Conservation (phyloP, 768 basidiomycete genomes). For the Lentinula sp. region DNA sequence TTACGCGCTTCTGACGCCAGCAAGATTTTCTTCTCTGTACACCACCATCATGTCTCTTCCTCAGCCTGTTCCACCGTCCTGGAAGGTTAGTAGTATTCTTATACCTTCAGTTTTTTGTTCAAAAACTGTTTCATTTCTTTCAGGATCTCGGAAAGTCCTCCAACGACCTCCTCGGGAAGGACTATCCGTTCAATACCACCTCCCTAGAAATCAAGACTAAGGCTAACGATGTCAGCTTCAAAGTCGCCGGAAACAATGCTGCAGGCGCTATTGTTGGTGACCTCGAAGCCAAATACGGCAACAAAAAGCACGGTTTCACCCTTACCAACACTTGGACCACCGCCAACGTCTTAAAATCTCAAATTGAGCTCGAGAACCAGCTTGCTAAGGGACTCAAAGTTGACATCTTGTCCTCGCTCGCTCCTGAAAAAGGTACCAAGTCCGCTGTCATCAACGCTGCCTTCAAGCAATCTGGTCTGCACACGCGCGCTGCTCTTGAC, state of each 20-base stretch:
- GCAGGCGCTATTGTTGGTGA: conserved; percentile 74
- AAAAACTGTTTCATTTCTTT: conserved; percentile 8
- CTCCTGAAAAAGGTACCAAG: conserved; percentile 85
- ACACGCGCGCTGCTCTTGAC: conserved; percentile 87
- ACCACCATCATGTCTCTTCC: conserved; percentile 74
- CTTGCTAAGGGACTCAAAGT: conserved; percentile 97
- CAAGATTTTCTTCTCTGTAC: conserved; percentile 7
- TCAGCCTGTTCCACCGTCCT: conserved; percentile 94
- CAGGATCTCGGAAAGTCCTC: conserved; percentile 97
- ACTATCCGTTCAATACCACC: conserved; percentile 76
- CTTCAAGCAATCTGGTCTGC: conserved; percentile 96
- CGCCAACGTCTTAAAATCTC: conserved; percentile 83
- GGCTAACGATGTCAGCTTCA: conserved; percentile 89
- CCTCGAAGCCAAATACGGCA: conserved; percentile 91
- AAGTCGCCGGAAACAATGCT: conserved; percentile 75
- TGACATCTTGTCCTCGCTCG: conserved; percentile 76
- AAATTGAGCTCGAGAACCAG: conserved; percentile 94
- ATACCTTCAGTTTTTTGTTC: not conserved
- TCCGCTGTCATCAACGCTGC: conserved; percentile 73
- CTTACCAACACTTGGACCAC: conserved; percentile 97
- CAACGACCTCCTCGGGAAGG: conserved; percentile 88
- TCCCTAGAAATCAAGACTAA: conserved; percentile 84
- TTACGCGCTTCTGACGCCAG: not conserved
- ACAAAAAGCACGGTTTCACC: conserved; percentile 88
- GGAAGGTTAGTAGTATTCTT: conserved; percentile 63